These are phyloP conservation scores for Musa beccarii DNA, from an alignment of 176 grass and related monocot genomes.

Conservation along the genomic window DNA sequence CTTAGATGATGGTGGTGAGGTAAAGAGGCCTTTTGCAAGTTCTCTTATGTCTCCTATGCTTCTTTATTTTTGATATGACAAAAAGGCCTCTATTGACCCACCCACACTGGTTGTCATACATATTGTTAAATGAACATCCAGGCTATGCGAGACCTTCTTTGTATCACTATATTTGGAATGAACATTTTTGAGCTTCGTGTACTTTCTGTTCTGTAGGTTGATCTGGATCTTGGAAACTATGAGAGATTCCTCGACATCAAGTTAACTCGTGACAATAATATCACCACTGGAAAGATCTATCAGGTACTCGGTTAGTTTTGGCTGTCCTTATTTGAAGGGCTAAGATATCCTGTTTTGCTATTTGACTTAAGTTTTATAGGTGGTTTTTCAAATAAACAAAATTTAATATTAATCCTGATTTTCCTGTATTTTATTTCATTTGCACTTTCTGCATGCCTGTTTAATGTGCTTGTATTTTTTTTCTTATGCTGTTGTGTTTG, in stretches of 20 bases:
- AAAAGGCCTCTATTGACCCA: neutral
- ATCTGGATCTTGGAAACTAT: conserved; percentile 98
- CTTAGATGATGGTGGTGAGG: conserved; percentile 93
- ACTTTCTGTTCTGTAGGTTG: conserved; percentile 51
- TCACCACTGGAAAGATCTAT: conserved; percentile 97
- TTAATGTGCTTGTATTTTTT: conserved; percentile 23
- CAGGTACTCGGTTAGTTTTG: conserved; percentile 43
- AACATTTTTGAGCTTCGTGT: neutral
- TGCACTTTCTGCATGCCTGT: neutral
- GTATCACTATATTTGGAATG: neutral
- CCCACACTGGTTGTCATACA: neutral
- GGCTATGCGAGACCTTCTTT: neutral
- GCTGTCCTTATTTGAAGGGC: neutral
- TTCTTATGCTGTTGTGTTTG: conserved; percentile 12
- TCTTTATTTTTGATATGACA: conserved; percentile 12
- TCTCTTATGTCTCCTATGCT: neutral
- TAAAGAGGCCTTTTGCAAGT: conserved; percentile 22
- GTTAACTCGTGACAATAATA: conserved; percentile 91
- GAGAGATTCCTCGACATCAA: conserved; percentile 95
- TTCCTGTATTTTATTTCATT: neutral
- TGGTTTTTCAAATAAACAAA: neutral
- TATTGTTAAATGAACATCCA: neutral
- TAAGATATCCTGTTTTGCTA: neutral
- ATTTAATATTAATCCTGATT: neutral
- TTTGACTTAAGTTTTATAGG: neutral